Base-by-base conservation (phyloP, 768 basidiomycete genomes). In the Boletellus emodensis region DNA sequence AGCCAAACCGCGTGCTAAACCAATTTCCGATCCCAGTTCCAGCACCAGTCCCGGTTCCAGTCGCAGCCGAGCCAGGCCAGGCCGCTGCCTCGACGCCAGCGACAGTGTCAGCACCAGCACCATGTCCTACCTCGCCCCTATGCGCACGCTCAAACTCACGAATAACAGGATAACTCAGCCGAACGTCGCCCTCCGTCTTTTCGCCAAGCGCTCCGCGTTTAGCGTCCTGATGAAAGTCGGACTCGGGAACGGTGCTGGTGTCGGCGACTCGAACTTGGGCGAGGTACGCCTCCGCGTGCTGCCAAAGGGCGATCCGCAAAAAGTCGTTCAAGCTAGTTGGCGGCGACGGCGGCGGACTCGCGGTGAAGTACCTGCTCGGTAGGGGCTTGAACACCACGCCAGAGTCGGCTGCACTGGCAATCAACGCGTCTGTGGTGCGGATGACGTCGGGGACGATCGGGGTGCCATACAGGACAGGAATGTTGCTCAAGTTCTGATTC, bases 401-500 rank as follows among this genome's bases (percentile, higher is more conserved):
- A 6, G 37, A 44, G 3, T 38, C 4, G 6, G 30, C 22, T 3
- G 34, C 30, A 5, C n/a, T 44, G 4, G 35, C 26, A 10, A 12
- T 32, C 42, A 49, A 38, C 18, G 6, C 3, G 24, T 34, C 36
- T 1, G 42, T 43, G 36, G 37, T 38, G 11, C 22, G 20, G 6
- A 48, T 40, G 1, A 15, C 13, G 17, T 40, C 32, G 6, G 46
- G 39, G 20, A 48, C 15, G 8, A 49, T 35, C 6, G 53, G 53
- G 9, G 14, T 4, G 6, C 49, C 46, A n/a, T 49, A 46, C 10
- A 55, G 40, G 12, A 30, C 1, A 3, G 50, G 50, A 3, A 57
- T 49, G 26, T 57, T 57, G 14, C 35, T 15, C 46, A 52, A 4
- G 37, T 57, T 55, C 46, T 57, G 56, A 11, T 17, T 33, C 1